Base-by-base conservation (phyloP, 495 filamentous ascomycete genomes). In the Aspergillus baeticus region DNA sequence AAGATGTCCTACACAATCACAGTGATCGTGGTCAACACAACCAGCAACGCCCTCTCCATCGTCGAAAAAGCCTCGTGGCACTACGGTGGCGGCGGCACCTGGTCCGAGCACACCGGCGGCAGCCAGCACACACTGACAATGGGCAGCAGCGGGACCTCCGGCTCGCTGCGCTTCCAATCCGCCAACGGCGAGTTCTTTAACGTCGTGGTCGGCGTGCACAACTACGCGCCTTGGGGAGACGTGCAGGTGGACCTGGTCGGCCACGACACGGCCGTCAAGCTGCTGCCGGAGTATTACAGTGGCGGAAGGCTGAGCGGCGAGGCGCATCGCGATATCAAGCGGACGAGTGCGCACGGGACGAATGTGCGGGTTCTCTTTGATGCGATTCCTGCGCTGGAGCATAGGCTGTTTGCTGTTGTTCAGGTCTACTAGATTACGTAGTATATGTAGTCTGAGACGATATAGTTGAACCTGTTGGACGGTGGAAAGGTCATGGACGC, bases 91-190 rank as follows among this genome's bases (percentile, higher is more conserved):
- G 51, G 51, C n/a, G 37, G 51, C 37, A 43, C 21, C 36, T 54
- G 51, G 51, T 29, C 20, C 20, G 37, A 43, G 37, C 20, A 43
- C 20, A n/a, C n/a, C n/a, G n/a, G n/a, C n/a, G 51, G 44, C 20
- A 38, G 51, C 38, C 51, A 54, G 35, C 51, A 54, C 42, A 22
- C 31, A 20, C 38, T 54, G 10, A 29, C 20, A 5, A 54, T 54
- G 51, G 51, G 51, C n/a, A 37, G 51, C 23, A 54, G 37, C 23
- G 51, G 51, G 31, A 54, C 51, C 37, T 54, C 51, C 23, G 51
- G 51, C 14, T 17, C 42, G 5, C 51, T 54, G 15, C 51, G 51
- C 21, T 44, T 54, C 23, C 6, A 43, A 33, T 31, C 51, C 37
- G 10, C 37, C 20, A 43, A 20, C 20, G 51, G 51, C 38, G 51